A percentile compares a stretch with the other conserved stretches of the same genome.
These are phyloP conservation scores for Stylosanthes scabra DNA, from an alignment of 331 rosid genomes.

Conservation along the genomic window DNA sequence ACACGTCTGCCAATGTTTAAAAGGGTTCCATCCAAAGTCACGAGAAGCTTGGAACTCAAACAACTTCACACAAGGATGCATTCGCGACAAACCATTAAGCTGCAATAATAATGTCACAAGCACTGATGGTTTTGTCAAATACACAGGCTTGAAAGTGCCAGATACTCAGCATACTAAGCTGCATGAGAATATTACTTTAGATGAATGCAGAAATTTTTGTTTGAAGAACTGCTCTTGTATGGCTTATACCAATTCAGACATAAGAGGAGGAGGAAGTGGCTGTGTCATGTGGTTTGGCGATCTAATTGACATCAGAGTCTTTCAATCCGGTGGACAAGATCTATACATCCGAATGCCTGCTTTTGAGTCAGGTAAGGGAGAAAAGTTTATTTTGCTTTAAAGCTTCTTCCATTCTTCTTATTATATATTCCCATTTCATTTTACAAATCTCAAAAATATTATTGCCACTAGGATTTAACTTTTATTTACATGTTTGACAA, in stretches of 20 bases:
- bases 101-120: slow-evolving; percentile 8
- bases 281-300: slow-evolving; percentile 40
- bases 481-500: neutral
- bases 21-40: neutral
- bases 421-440: neutral
- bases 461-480: neutral
- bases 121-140: slow-evolving; percentile 19
- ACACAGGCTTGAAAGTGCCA: slow-evolving; percentile 23
- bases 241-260: slow-evolving; percentile 18
- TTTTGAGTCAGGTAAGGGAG: neutral
- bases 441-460: neutral
- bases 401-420: neutral
- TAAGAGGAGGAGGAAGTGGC: slow-evolving; percentile 18
- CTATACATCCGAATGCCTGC: slow-evolving; percentile 6
- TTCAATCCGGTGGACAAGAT: neutral
- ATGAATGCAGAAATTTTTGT: neutral
- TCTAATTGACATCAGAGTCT: neutral
- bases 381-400: neutral
- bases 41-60: neutral
- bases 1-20: neutral
- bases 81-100: slow-evolving; percentile 3
- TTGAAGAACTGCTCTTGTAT: slow-evolving; percentile 2
- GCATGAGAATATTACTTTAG: neutral
- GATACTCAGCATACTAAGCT: slow-evolving; percentile 24
- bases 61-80: slow-evolving; percentile 9